phyloP scores from a whole-genome alignment of 164 flowering plant species.

The Sedum album region DNA sequence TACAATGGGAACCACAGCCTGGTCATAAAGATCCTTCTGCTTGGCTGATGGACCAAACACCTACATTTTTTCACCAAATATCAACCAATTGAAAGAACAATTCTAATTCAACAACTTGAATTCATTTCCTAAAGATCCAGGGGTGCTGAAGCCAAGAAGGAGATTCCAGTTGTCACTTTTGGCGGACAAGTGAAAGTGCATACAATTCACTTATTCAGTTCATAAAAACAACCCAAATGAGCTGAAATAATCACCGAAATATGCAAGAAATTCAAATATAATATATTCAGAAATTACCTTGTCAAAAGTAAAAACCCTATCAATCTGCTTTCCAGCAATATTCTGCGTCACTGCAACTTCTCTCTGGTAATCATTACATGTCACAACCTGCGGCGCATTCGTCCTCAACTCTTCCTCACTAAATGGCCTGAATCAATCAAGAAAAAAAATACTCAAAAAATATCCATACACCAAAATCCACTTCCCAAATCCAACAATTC shows the following conservation, averaged over 20 bases:
- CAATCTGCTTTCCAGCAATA: conserved; percentile 90
- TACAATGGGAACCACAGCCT: conserved; percentile 85
- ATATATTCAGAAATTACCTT: too few relatives aligned
- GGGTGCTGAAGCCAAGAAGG: too few relatives aligned
- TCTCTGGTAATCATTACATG: conserved; percentile 74
- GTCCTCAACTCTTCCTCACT: conserved; percentile 83
- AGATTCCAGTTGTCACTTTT: too few relatives aligned
- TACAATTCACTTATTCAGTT: too few relatives aligned
- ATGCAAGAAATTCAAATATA: not conserved
- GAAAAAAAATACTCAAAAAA: not conserved
- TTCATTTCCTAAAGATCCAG: too few relatives aligned
- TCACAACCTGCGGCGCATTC: conserved; percentile 92
- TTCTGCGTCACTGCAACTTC: conserved; percentile 87
- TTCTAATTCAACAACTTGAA: not conserved
- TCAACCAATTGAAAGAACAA: not conserved
- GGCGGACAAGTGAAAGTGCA: too few relatives aligned
- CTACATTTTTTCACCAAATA: conserved; percentile 23
- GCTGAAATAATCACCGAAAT: not conserved
- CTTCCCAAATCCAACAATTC: not conserved
- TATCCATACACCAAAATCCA: not conserved
- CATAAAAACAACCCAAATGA: not conserved
- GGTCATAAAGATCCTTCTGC: conserved; percentile 86
- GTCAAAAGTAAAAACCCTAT: conserved; percentile 83
- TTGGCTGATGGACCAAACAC: conserved; percentile 91
- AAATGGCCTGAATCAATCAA: conserved; percentile 64